Evolutionary conservation across 768 basidiomycete genomes (phyloP).

Genomic region (Dioszegia hungarica): DNA sequence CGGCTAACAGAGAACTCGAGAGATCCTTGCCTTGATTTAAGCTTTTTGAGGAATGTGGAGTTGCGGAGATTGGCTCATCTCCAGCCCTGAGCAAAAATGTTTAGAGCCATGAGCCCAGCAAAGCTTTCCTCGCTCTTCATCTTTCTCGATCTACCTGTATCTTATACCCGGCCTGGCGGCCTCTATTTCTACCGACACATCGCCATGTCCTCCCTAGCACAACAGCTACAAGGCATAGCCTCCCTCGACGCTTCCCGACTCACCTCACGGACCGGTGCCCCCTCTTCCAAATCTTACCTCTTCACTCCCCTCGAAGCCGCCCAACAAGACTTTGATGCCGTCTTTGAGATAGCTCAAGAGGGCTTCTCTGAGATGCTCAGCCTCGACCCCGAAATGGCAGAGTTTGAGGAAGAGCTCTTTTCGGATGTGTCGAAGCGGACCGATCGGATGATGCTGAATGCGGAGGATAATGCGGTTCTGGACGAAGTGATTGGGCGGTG

Average conservation of each 20-base stretch:
- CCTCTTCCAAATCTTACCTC: constrained; percentile 70
- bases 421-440: constrained; percentile 67
- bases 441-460: constrained; percentile 72
- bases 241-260: constrained; percentile 75
- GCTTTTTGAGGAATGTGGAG: too few species aligned
- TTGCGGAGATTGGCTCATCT: constrained; percentile 1
- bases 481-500: constrained; percentile 61
- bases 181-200: background rate
- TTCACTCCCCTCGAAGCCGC: constrained; percentile 78
- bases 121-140: too few species aligned
- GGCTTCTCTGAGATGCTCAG: constrained; percentile 68
- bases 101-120: background rate
- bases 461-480: constrained; percentile 62
- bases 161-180: background rate
- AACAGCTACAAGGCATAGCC: constrained; percentile 70
- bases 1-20: too few species aligned
- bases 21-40: too few species aligned
- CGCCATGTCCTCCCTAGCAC: constrained; percentile 59
- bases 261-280: constrained; percentile 56
- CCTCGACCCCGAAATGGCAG: constrained; percentile 58
- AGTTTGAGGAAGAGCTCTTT: constrained; percentile 69
- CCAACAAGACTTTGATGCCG: constrained; percentile 77
- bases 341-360: constrained; percentile 73
- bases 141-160: too few species aligned
- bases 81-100: constrained; percentile 6